Base-by-base conservation (phyloP, 139 green algal species). In the Micractinium sp. region DNA sequence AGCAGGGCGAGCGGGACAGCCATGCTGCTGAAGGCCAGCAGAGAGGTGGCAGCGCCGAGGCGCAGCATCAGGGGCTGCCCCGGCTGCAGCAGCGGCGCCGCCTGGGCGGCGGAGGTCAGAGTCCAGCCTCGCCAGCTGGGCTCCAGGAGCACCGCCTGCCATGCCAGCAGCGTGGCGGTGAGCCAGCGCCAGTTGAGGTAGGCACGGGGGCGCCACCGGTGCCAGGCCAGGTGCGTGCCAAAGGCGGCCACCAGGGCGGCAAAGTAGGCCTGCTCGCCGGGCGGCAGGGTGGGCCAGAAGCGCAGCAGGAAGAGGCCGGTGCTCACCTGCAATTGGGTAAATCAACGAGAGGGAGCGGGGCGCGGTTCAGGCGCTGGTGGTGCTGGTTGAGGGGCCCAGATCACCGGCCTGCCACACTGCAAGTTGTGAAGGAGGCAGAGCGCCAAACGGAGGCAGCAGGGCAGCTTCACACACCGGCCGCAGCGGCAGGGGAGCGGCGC, bases 21-120 rank as follows among this genome's bases (percentile, higher is more conserved):
- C 71, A 77, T n/a, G 71, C 71, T 77, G 71, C 71, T 77, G 71
- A 77, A 27, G 71, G 31, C 36, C 71, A 77, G 71, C 71, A 77
- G 71, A 3, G 71, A 77, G 71, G 71, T 33, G 5, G 71, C 71
- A 27, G 31, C 71, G 33, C 31, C 71, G 3, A 20, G 31, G 71
- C 31, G 71, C 71, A 39, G 14, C 71, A 77, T 1, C 29, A 15
- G 23, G 31, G 0, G 18, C 2, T 33, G 29, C 2, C 71, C 71
- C 31, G 71, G 29, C 29, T n/a, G 31, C 31, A 77, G 29, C 31
- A 77, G 71, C 71, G 71, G 71, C 71, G 35, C 31, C 31, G 71
- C 31, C 31, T 39, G 33, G 15, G 33, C 71, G 31, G 71, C 71
- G 7, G 71, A 23, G 71, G 29, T 38, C 71, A 77, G 71, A 25